Conservation (phyloP, 1,284 basidiomycete genomes). For the Tremellales sp. region DNA sequence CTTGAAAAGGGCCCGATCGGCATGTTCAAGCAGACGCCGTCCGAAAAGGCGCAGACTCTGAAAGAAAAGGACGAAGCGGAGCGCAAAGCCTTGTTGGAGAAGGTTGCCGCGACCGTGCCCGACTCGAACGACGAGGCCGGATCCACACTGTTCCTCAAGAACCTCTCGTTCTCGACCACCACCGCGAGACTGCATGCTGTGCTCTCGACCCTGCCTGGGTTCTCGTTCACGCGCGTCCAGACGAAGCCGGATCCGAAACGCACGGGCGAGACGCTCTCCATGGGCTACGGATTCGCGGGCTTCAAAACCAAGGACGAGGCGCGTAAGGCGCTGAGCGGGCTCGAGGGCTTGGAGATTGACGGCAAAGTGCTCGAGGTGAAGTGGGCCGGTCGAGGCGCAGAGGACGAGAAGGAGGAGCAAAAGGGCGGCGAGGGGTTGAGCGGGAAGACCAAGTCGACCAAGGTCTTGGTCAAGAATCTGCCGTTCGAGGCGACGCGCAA, state of each 20-base stretch:
- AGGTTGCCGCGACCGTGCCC: constrained; percentile 42
- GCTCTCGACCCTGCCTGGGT: constrained; percentile 75
- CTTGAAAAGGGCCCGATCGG: constrained; percentile 86
- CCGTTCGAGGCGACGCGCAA: constrained; percentile 95
- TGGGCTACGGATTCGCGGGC: constrained; percentile 96
- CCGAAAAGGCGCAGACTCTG: constrained; percentile 18
- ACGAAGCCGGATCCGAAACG: constrained; percentile 83
- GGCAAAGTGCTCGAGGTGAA: constrained; percentile 79
- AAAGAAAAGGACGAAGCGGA: constrained; percentile 48
- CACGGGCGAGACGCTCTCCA: constrained; percentile 62
- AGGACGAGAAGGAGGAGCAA: constrained; percentile 55
- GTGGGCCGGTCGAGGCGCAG: constrained; percentile 80
- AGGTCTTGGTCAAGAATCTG: constrained; percentile 95
- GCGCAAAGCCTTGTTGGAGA: constrained; percentile 38
- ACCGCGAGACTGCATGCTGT: constrained; percentile 65
- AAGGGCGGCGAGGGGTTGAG: constrained; percentile 35
- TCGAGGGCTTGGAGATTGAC: constrained; percentile 80
- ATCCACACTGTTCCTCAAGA: constrained; percentile 91
- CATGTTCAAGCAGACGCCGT: constrained; percentile 59
- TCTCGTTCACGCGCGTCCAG: constrained; percentile 84
- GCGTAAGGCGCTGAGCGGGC: constrained; percentile 67
- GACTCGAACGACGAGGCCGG: constrained; percentile 59
- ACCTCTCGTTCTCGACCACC: constrained; percentile 86
- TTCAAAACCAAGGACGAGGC: constrained; percentile 76
- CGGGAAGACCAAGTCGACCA: constrained; percentile 61